A percentile compares a stretch with the other conserved stretches of the same genome.
These are phyloP conservation scores for Salix dunnii DNA, from an alignment of 345 rosid genomes.

Conservation along the genomic window DNA sequence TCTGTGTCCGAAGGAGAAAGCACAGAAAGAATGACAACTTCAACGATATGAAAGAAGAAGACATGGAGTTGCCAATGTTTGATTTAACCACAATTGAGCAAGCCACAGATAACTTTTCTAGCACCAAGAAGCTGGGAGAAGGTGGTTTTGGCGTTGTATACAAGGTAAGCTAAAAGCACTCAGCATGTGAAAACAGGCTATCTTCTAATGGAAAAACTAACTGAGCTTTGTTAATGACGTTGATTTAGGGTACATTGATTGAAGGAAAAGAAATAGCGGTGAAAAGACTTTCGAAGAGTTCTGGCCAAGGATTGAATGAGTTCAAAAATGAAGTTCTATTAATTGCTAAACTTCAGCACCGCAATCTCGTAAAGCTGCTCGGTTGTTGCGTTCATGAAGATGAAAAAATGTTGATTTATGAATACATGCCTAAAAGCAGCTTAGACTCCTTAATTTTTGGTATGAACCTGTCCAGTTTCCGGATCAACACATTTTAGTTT, in stretches of 20 bases:
- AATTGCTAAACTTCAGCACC: constrained; percentile 7
- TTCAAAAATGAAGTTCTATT: constrained; percentile 1
- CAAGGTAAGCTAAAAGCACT: not conserved
- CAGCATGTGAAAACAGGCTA: not conserved
- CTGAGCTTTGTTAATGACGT: too few relatives aligned
- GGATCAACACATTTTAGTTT: not conserved
- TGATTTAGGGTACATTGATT: not conserved
- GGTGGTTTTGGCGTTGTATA: constrained; percentile 2
- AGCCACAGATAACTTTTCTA: not conserved
- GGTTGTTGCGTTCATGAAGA: not conserved
- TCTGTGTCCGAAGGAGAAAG: too few relatives aligned
- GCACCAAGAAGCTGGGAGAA: not conserved
- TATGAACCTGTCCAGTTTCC: not conserved
- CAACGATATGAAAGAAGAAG: not conserved
- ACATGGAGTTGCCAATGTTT: not conserved
- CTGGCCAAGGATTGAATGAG: not conserved
- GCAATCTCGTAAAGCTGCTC: constrained; percentile 2
- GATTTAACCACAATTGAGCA: not conserved
- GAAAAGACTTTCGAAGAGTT: not conserved
- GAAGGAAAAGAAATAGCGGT: constrained; percentile 4
- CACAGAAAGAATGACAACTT: not conserved
- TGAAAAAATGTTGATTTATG: not conserved
- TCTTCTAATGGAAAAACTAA: not conserved
- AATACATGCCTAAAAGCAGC: constrained; percentile 6
- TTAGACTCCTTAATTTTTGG: constrained; percentile 5